A percentile compares a stretch with the other conserved stretches of the same genome.
phyloP scores from a whole-genome alignment of 2,329 filamentous ascomycete genomes.

The Boeremia lycopersici region DNA sequence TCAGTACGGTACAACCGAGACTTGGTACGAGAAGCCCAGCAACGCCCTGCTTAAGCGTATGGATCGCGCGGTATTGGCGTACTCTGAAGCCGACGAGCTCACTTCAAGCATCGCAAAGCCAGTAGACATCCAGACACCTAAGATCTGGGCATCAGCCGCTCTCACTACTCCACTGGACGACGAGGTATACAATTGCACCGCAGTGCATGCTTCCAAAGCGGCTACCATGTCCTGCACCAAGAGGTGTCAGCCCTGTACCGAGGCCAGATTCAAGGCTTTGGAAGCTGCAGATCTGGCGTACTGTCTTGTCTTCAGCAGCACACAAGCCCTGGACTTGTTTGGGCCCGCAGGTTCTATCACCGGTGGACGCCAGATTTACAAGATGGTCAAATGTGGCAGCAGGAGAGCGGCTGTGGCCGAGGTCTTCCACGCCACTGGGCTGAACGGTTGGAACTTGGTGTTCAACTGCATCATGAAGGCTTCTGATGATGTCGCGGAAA shows the following conservation, averaged over 20 bases:
- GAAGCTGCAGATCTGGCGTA: slow-evolving; percentile 29
- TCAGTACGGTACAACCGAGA: slow-evolving; percentile 28
- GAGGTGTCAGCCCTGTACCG: slow-evolving; percentile 34
- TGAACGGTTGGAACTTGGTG: slow-evolving; percentile 39
- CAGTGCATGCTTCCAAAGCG: slow-evolving; percentile 20
- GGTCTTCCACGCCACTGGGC: slow-evolving; percentile 35
- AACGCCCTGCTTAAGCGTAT: slow-evolving; percentile 21
- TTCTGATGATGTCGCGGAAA: slow-evolving; percentile 31
- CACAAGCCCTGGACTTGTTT: slow-evolving; percentile 25
- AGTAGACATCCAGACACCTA: slow-evolving; percentile 8
- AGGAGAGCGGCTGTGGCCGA: slow-evolving; percentile 39
- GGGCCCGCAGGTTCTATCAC: slow-evolving; percentile 16
- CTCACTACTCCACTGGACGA: slow-evolving; percentile 38
- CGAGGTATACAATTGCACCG: slow-evolving; percentile 33
- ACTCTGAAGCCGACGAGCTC: slow-evolving; percentile 18
- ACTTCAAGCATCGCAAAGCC: slow-evolving; percentile 24
- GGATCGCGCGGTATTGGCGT: slow-evolving; percentile 3
- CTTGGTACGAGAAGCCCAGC: slow-evolving; percentile 40
- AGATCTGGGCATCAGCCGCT: slow-evolving; percentile 39
- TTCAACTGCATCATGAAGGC: slow-evolving; percentile 41
- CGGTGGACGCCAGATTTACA: slow-evolving; percentile 35
- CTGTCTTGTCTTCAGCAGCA: slow-evolving; percentile 33
- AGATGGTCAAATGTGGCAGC: slow-evolving; percentile 39
- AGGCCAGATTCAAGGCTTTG: slow-evolving; percentile 34
- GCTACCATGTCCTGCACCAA: slow-evolving; percentile 12